Conservation (phyloP, 306 rosid species). For the Dalbergia cultrata region DNA sequence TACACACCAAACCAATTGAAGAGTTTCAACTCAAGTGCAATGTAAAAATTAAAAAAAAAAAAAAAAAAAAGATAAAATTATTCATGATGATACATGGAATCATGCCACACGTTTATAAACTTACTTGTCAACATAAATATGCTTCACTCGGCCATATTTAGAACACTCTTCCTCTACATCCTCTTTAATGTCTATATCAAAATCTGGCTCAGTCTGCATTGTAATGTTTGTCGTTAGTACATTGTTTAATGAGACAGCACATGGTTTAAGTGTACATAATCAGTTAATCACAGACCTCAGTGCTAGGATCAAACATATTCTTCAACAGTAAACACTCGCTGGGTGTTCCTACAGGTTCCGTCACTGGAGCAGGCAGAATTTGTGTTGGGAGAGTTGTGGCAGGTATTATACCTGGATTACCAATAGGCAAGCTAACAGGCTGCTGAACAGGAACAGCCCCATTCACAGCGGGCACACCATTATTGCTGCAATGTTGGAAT, state of each 20-base stretch:
- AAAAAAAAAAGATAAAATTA: not conserved
- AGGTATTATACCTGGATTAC: conserved; percentile 65
- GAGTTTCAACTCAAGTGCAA: not conserved
- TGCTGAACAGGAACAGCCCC: conserved; percentile 75
- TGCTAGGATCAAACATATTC: conserved; percentile 95
- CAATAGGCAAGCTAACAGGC: conserved; percentile 67
- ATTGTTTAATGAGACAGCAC: conserved; percentile 23
- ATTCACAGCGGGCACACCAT: conserved; percentile 74
- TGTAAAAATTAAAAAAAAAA: not conserved
- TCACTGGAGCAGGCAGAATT: conserved; percentile 60
- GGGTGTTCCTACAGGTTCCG: conserved; percentile 82
- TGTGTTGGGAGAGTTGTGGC: conserved; percentile 61
- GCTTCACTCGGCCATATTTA: conserved; percentile 88
- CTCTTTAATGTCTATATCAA: conserved; percentile 89
- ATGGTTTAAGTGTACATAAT: conserved; percentile 10
- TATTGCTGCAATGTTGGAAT: conserved; percentile 65
- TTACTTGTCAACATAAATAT: conserved; percentile 97
- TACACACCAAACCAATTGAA: conserved; percentile 14
- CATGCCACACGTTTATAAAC: conserved; percentile 41
- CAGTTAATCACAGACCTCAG: conserved; percentile 71
- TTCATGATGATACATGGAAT: conserved; percentile 1
- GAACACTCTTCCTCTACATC: conserved; percentile 98
- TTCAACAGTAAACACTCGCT: conserved; percentile 90
- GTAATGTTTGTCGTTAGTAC: conserved; percentile 40
- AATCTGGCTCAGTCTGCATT: conserved; percentile 86